Base-by-base conservation (phyloP, 2,329 filamentous ascomycete species). In the Penicillium aurantiogriseum region DNA sequence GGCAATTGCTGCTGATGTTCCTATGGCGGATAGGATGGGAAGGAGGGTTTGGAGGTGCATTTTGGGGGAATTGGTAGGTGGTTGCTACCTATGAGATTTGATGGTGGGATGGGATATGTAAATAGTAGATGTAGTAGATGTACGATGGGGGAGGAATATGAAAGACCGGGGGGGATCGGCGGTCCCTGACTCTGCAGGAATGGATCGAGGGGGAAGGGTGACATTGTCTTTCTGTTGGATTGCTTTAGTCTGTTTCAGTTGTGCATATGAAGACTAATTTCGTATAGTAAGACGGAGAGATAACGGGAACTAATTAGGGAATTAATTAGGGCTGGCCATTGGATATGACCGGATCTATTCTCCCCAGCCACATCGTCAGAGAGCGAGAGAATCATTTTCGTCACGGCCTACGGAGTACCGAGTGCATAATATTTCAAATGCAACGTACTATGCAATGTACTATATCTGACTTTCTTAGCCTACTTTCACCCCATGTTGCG, bases 21-120 rank as follows among this genome's bases (percentile, higher is more conserved):
- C 54, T 23, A 58, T 21, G 27, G 45, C 33, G n/a, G 50, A 46
- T 5, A 56, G 50, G 27, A 48, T 36, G 5, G 56, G 56, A 19
- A 64, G 39, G 19, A 63, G 33, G 47, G 45, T 40, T 38, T 57
- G 49, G 38, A 61, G 47, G 17, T 51, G 59, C 62, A 63, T 63
- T 15, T 48, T 57, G 36, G 3, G 3, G 17, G 1, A n/a, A 21
- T 15, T 51, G 21, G 15, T 36, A 19, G 21, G 23, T 35, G 10
- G 3, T 25, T 47, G 5, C 15, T 25, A n/a, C 45, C 33, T 35
- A n/a, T 17, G 17, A 19, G 25, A 17, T n/a, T n/a, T 45, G 13
- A 8, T 21, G 13, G 13, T 29, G 38, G 36, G 40, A 10, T 53
- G 21, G 23, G 2, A 7, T 21, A 19, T 27, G 17, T 23, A 11